A percentile compares a stretch with the other conserved stretches of the same genome.
Conservation (phyloP, 2,329 filamentous ascomycete genomes). For the Pezicula carpinea region DNA sequence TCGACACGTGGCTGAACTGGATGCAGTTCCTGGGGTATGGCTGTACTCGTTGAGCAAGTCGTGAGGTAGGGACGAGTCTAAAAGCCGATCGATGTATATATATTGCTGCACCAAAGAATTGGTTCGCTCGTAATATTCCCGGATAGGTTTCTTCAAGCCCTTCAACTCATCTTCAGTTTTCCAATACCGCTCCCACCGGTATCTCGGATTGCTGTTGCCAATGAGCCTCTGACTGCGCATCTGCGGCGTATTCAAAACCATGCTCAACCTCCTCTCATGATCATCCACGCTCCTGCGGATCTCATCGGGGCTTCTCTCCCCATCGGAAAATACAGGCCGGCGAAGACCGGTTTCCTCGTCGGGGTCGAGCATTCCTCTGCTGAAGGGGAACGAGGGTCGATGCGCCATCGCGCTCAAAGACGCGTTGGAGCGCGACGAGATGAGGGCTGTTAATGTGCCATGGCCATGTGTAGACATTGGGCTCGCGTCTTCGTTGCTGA, state of each 20-base stretch:
- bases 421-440: constrained; percentile 23
- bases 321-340: constrained; percentile 11
- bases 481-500: constrained; percentile 21
- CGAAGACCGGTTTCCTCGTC: constrained; percentile 20
- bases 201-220: constrained; percentile 80
- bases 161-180: constrained; percentile 72
- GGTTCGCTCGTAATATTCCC: constrained; percentile 82
- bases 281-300: constrained; percentile 10
- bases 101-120: constrained; percentile 90
- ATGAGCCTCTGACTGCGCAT: constrained; percentile 83
- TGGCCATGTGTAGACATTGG: constrained; percentile 27
- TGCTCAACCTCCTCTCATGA: constrained; percentile 55
- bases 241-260: constrained; percentile 61
- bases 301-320: constrained; percentile 18
- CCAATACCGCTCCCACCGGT: constrained; percentile 84
- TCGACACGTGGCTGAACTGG: constrained; percentile 36
- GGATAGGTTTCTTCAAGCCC: constrained; percentile 66
- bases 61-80: constrained; percentile 90
- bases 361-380: constrained; percentile 15
- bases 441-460: constrained; percentile 23
- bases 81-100: constrained; percentile 83
- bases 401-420: constrained; percentile 18
- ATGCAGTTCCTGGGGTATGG: constrained; percentile 31
- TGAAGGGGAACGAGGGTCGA: constrained; percentile 12
- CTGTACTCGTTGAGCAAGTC: constrained; percentile 88